Evolutionary conservation across 1,284 basidiomycete species (phyloP).

Genomic region (Phenoliferia sp.): DNA sequence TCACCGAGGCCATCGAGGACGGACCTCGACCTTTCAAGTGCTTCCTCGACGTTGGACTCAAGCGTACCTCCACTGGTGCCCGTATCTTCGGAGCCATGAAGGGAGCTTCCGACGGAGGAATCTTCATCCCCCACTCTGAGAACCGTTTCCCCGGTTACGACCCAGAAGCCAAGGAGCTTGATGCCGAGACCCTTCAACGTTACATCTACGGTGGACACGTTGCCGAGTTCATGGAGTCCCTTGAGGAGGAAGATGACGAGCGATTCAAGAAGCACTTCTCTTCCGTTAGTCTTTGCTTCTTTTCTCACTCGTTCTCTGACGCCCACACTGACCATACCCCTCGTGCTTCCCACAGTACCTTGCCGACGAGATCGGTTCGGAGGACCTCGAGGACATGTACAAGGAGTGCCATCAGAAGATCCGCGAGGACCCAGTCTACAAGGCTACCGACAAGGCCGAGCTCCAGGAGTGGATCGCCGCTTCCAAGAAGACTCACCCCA

Average conservation of each 20-base stretch:
- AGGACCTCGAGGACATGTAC: slow-evolving; percentile 97
- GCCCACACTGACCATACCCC: slow-evolving; percentile 99
- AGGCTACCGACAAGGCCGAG: slow-evolving; percentile 77
- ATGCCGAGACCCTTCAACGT: slow-evolving; percentile 90
- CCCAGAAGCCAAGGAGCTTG: slow-evolving; percentile 86
- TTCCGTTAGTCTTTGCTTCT: neutral
- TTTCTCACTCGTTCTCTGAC: slow-evolving; percentile 48
- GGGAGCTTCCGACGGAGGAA: slow-evolving; percentile 96
- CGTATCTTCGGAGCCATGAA: slow-evolving; percentile 99
- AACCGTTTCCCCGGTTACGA: slow-evolving; percentile 99
- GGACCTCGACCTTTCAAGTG: slow-evolving; percentile 97
- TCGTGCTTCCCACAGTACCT: slow-evolving; percentile 71
- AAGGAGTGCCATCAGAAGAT: slow-evolving; percentile 58
- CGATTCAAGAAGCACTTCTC: slow-evolving; percentile 91
- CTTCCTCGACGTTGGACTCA: slow-evolving; percentile 97
- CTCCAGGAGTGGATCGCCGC: slow-evolving; percentile 86
- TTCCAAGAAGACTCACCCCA: slow-evolving; percentile 64
- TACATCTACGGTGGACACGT: slow-evolving; percentile 95
- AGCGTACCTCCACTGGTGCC: slow-evolving; percentile 95
- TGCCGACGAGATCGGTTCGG: slow-evolving; percentile 89
- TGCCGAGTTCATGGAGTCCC: slow-evolving; percentile 98
- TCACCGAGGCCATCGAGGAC: slow-evolving; percentile 85
- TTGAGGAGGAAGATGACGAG: slow-evolving; percentile 99
- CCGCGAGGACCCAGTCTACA: slow-evolving; percentile 88
- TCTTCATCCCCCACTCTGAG: slow-evolving; percentile 96